A percentile compares a stretch with the other conserved stretches of the same genome.
Evolutionary conservation across 495 filamentous ascomycete species (phyloP).

Genomic region (Penicillium riverlandense): DNA sequence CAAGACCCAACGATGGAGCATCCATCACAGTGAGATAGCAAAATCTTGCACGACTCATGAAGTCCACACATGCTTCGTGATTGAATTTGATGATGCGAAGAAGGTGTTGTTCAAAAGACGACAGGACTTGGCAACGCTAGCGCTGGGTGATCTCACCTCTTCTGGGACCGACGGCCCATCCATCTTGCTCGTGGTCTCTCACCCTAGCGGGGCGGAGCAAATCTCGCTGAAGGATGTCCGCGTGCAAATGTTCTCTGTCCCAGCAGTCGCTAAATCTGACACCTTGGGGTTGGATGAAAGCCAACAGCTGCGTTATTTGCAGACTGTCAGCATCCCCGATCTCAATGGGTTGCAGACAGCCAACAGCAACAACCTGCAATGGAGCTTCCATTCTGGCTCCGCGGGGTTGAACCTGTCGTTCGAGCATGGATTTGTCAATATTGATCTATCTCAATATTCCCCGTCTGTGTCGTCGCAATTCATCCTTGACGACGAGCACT

Average conservation of each 20-base stretch:
- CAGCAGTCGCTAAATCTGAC: slow-evolving; percentile 13
- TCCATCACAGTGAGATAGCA: slow-evolving; percentile 32
- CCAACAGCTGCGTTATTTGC: slow-evolving; percentile 31
- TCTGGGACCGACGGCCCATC: slow-evolving; percentile 28
- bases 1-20: slow-evolving; percentile 34
- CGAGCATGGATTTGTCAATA: slow-evolving; percentile 33
- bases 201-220: slow-evolving; percentile 22
- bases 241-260: slow-evolving; percentile 38
- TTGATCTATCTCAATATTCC: slow-evolving; percentile 40
- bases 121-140: slow-evolving; percentile 35
- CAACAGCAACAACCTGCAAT: slow-evolving; percentile 22
- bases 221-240: slow-evolving; percentile 28
- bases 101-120: slow-evolving; percentile 36
- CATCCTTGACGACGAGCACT: slow-evolving; percentile 29
- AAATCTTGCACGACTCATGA: slow-evolving; percentile 23
- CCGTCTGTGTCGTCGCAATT: slow-evolving; percentile 36
- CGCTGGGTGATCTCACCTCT: slow-evolving; percentile 21
- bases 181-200: slow-evolving; percentile 34
- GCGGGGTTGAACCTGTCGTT: slow-evolving; percentile 38
- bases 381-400: slow-evolving; percentile 39
- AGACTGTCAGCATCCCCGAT: slow-evolving; percentile 30
- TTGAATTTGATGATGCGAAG: slow-evolving; percentile 40
- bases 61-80: slow-evolving; percentile 32
- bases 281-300: slow-evolving; percentile 18
- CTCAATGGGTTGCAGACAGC: slow-evolving; percentile 17